Percentiles rank a stretch among this genome's conserved stretches.
Conservation (phyloP, 352 stramenopile genomes). For the Hyaloperonospora brassicae region DNA sequence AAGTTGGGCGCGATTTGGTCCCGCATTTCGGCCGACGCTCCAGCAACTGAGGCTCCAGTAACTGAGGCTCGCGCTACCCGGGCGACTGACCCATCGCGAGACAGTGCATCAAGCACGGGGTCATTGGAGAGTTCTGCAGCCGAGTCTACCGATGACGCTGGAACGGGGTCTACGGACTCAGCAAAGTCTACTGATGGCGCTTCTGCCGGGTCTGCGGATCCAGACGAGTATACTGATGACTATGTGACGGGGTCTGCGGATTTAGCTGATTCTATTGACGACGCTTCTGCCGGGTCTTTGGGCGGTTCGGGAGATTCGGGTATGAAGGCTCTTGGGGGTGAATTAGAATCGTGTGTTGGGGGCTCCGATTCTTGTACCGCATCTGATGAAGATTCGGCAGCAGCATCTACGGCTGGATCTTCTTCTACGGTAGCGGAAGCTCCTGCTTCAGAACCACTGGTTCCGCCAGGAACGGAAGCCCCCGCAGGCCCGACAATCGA, state of each 20-base stretch:
- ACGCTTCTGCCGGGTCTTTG: neutral
- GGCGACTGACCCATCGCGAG: no score
- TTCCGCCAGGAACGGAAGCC: neutral
- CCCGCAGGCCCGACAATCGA: conserved; percentile 5
- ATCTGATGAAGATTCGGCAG: no score
- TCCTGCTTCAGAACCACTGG: neutral
- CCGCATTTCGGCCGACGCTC: conserved; percentile 11
- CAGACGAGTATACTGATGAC: no score
- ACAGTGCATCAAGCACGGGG: neutral
- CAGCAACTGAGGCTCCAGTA: conserved; percentile 2
- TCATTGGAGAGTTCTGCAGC: neutral
- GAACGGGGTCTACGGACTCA: no score
- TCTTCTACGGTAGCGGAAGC: neutral
- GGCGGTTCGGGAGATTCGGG: no score
- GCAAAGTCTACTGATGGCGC: no score
- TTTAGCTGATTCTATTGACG: neutral
- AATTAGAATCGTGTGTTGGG: no score
- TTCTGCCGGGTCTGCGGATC: no score
- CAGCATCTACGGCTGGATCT: neutral
- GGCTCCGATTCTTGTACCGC: no score
- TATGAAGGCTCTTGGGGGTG: no score
- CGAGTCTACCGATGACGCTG: neutral
- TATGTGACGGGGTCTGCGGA: no score
- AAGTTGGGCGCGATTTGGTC: conserved; percentile 23
- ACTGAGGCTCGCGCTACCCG: no score